Conservation (phyloP, 2,329 filamentous ascomycete genomes). For the Sordariomycetes sp. region DNA sequence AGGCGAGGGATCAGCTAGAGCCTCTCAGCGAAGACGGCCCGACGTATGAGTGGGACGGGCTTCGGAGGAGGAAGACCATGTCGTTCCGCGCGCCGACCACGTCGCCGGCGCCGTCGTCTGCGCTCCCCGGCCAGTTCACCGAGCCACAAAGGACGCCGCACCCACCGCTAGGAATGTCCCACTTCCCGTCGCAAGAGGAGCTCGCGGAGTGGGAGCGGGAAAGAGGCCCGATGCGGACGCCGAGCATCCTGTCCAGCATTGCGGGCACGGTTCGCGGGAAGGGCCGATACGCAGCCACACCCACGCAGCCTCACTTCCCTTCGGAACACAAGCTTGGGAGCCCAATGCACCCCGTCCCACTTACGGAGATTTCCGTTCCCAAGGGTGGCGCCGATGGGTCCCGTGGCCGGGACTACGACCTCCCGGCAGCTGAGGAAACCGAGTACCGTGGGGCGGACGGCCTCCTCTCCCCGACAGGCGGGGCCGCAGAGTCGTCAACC, state of each 20-base stretch:
- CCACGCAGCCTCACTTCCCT: slow-evolving; percentile 16
- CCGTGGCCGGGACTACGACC: slow-evolving; percentile 22
- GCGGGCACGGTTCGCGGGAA: slow-evolving; percentile 41
- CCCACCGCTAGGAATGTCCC: slow-evolving; percentile 79
- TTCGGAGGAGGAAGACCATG: slow-evolving; percentile 61
- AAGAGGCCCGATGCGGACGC: slow-evolving; percentile 16
- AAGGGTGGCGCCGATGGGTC: slow-evolving; percentile 26
- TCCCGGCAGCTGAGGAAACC: slow-evolving; percentile 34
- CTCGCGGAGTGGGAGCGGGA: slow-evolving; percentile 36
- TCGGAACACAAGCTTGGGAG: slow-evolving; percentile 32
- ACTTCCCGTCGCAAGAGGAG: slow-evolving; percentile 61
- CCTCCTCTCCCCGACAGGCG: slow-evolving; percentile 31
- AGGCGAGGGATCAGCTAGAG: slow-evolving; percentile 56
- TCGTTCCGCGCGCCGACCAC: slow-evolving; percentile 6
- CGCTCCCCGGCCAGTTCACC: slow-evolving; percentile 16
- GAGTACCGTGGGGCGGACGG: slow-evolving; percentile 30
- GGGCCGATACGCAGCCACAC: slow-evolving; percentile 21
- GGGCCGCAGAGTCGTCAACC: slow-evolving; percentile 31
- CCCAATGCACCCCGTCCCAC: slow-evolving; percentile 49
- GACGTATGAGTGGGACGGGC: slow-evolving; percentile 78
- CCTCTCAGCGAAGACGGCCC: slow-evolving; percentile 68
- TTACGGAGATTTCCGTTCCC: slow-evolving; percentile 49
- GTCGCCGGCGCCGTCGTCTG: slow-evolving; percentile 16
- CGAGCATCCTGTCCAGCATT: slow-evolving; percentile 41
- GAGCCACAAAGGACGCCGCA: slow-evolving; percentile 34